phyloP scores from a whole-genome alignment of 768 basidiomycete species.

The Rhodotorula toruloides region DNA sequence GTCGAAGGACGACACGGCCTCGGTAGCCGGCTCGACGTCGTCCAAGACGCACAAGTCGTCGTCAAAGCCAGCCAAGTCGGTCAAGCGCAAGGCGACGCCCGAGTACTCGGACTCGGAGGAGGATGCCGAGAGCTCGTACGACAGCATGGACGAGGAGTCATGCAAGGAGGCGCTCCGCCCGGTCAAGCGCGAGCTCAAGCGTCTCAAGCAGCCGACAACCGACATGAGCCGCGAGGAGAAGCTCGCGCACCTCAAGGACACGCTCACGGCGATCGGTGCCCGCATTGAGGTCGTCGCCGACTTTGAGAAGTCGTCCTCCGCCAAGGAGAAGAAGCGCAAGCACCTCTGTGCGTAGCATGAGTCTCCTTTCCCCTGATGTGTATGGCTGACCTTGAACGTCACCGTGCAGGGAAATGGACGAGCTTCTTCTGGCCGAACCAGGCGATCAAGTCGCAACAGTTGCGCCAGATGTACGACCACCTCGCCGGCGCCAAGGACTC shows the following conservation, averaged over 20 bases:
- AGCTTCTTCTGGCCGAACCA: slow-evolving; percentile 27
- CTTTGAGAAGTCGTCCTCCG: slow-evolving; percentile 4
- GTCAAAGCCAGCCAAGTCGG: slow-evolving; percentile 52
- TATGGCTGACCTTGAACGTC: background rate
- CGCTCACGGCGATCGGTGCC: slow-evolving; percentile 83
- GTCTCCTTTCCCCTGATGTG: background rate
- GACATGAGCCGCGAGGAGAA: slow-evolving; percentile 93
- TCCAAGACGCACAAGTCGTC: slow-evolving; percentile 1
- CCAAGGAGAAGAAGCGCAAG: slow-evolving; percentile 34
- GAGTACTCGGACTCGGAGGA: slow-evolving; percentile 93
- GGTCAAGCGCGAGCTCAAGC: slow-evolving; percentile 95
- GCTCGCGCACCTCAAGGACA: slow-evolving; percentile 90
- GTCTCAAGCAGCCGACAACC: slow-evolving; percentile 86
- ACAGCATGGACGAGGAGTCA: slow-evolving; percentile 39
- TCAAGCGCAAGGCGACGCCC: slow-evolving; percentile 89
- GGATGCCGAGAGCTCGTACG: slow-evolving; percentile 69
- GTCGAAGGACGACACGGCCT: slow-evolving; percentile 5
- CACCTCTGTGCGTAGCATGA: slow-evolving; percentile 40
- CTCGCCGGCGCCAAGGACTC: slow-evolving; percentile 13
- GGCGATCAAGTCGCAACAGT: slow-evolving; percentile 13
- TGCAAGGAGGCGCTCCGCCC: slow-evolving; percentile 91
- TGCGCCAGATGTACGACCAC: slow-evolving; percentile 20
- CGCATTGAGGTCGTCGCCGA: slow-evolving; percentile 70
- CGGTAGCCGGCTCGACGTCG: background rate
- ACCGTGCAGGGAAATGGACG: slow-evolving; percentile 34